These are phyloP conservation scores for Erodium texanum DNA, from an alignment of 441 rosid genomes.

Conservation along the genomic window DNA sequence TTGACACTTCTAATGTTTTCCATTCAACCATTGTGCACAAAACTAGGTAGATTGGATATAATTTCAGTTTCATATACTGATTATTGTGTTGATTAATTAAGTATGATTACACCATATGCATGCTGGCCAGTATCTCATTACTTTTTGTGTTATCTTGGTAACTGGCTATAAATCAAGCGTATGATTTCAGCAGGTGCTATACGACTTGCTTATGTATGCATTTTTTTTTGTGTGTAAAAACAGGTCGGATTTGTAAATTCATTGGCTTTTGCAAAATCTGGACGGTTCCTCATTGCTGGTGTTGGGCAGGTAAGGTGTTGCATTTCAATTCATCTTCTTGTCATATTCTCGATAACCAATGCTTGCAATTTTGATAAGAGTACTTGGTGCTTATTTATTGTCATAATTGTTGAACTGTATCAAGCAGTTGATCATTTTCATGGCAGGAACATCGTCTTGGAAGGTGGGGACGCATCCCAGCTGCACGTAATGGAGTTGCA, in stretches of 20 bases:
- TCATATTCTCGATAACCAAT: neutral
- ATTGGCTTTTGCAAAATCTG: conserved; percentile 80
- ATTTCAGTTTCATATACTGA: neutral
- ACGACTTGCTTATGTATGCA: neutral
- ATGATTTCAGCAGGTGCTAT: neutral
- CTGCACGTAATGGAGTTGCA: conserved; percentile 67
- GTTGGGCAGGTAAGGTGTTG: conserved; percentile 65
- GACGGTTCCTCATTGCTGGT: conserved; percentile 71
- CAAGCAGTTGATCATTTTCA: neutral
- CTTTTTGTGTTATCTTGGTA: neutral
- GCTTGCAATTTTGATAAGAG: neutral
- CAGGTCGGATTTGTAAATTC: conserved; percentile 93
- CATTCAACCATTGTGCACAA: neutral
- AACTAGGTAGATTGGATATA: neutral
- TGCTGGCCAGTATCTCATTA: neutral
- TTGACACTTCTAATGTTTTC: no score
- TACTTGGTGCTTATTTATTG: neutral
- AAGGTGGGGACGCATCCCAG: conserved; percentile 62
- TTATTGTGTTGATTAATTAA: neutral
- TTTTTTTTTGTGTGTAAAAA: conserved; percentile 12
- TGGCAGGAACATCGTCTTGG: conserved; percentile 85
- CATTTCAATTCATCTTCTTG: neutral
- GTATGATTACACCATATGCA: neutral
- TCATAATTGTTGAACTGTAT: neutral
- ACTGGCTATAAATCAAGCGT: neutral